Evolutionary conservation across 2,329 filamentous ascomycete genomes (phyloP).

Genomic region (Colletotrichum cereale): DNA sequence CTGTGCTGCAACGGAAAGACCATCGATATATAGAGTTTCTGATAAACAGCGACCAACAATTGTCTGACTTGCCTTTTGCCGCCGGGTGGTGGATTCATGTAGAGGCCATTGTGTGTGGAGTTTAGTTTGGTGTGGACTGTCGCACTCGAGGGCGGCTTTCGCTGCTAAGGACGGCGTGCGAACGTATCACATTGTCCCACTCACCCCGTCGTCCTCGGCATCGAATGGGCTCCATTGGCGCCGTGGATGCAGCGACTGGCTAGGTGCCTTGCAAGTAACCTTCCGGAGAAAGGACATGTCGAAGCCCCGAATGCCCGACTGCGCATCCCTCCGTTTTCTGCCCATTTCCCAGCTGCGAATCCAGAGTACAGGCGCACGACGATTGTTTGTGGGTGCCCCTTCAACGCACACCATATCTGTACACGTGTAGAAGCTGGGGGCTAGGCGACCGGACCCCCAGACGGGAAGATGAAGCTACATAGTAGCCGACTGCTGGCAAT

Average conservation of each 20-base stretch:
- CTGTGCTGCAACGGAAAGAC: slow-evolving; percentile 6
- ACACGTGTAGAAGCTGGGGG: not conserved
- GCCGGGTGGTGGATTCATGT: not conserved
- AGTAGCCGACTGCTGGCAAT: slow-evolving; percentile 14
- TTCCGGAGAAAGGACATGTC: slow-evolving; percentile 33
- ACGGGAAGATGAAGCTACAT: slow-evolving; percentile 19
- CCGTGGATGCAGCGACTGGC: slow-evolving; percentile 25
- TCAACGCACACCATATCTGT: not conserved
- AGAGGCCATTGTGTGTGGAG: slow-evolving; percentile 4
- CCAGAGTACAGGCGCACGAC: slow-evolving; percentile 23
- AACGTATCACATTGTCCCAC: slow-evolving; percentile 21
- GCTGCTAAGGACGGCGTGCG: slow-evolving; percentile 22
- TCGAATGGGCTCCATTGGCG: slow-evolving; percentile 15
- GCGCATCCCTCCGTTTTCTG: slow-evolving; percentile 18
- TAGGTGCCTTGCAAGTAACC: slow-evolving; percentile 13
- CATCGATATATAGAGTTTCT: slow-evolving; percentile 7
- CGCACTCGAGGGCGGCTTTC: not conserved
- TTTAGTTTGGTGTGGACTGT: not conserved
- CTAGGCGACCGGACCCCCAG: slow-evolving; percentile 16
- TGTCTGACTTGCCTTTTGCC: not conserved
- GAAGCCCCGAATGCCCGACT: slow-evolving; percentile 35
- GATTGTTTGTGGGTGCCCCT: slow-evolving; percentile 24
- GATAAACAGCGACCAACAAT: not conserved
- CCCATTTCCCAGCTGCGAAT: slow-evolving; percentile 29
- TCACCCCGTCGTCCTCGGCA: slow-evolving; percentile 24